These are phyloP conservation scores for Clarireedia monteithiana DNA, from an alignment of 2,329 filamentous ascomycete genomes.

Conservation along the genomic window DNA sequence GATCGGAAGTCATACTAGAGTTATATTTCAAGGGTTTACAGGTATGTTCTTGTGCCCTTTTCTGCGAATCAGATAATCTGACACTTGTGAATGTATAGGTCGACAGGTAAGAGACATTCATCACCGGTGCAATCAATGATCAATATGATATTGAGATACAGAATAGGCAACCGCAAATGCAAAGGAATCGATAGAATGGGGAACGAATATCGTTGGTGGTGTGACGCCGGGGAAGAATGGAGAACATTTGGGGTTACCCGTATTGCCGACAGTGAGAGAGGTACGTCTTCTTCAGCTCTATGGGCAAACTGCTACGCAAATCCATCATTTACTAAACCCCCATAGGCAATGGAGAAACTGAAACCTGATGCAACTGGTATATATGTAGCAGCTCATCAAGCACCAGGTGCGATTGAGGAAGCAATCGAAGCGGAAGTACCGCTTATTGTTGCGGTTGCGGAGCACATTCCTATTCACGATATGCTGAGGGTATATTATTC, in stretches of 20 bases:
- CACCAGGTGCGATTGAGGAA: slow-evolving; percentile 66
- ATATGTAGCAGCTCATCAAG: slow-evolving; percentile 70
- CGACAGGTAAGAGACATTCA: slow-evolving; percentile 26
- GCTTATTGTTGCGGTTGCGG: slow-evolving; percentile 67
- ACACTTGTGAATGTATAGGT: neutral
- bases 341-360: slow-evolving; percentile 58
- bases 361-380: slow-evolving; percentile 74
- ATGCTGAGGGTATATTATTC: slow-evolving; percentile 50
- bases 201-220: slow-evolving; percentile 72
- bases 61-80: neutral
- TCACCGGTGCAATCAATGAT: neutral
- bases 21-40: slow-evolving; percentile 66
- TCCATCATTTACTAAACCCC: neutral
- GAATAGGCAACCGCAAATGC: slow-evolving; percentile 67
- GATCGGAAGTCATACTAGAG: slow-evolving; percentile 57
- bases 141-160: neutral
- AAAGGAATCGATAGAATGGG: slow-evolving; percentile 67
- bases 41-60: slow-evolving; percentile 31
- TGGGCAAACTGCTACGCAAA: no score
- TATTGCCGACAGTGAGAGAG: slow-evolving; percentile 59
- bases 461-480: slow-evolving; percentile 68
- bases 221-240: slow-evolving; percentile 64
- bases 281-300: slow-evolving; percentile 25
- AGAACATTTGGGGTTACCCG: slow-evolving; percentile 65
- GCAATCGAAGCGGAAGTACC: slow-evolving; percentile 71